These are phyloP conservation scores for Mycena metata DNA, from an alignment of 768 basidiomycete species.

Conservation along the genomic window DNA sequence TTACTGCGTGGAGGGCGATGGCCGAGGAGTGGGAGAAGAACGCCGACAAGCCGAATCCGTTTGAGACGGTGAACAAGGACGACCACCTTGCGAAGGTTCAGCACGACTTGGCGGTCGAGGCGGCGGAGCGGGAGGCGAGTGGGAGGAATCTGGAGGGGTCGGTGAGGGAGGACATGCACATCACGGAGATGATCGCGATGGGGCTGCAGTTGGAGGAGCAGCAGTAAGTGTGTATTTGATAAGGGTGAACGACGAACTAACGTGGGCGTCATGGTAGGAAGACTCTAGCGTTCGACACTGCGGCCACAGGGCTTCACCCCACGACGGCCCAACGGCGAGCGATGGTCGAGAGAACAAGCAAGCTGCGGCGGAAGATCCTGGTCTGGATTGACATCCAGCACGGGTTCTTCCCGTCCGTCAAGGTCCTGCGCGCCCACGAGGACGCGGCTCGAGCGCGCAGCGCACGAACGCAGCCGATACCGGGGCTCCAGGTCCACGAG, in stretches of 20 bases:
- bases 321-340: not conserved
- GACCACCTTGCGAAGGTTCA: conserved; percentile 1
- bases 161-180: conserved; percentile 32
- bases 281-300: not conserved
- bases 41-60: conserved; percentile 29
- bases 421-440: not conserved
- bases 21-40: not conserved
- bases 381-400: conserved; percentile 14
- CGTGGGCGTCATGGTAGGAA: not conserved
- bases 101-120: not conserved
- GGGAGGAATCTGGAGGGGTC: too few relatives aligned
- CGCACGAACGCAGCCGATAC: not conserved
- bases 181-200: conserved; percentile 23
- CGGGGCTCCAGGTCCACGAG: not conserved
- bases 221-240: conserved; percentile 21
- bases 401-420: conserved; percentile 2
- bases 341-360: conserved; percentile 9
- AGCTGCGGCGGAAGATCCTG: conserved; percentile 7
- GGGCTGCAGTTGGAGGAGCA: conserved; percentile 37
- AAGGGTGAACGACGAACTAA: not conserved
- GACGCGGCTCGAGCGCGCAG: not conserved
- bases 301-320: conserved; percentile 10
- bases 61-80: not conserved
- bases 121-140: not conserved
- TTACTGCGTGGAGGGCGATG: too few relatives aligned